These are phyloP conservation scores for Solanum pennellii DNA, from an alignment of 257 asterid species.

Conservation along the genomic window DNA sequence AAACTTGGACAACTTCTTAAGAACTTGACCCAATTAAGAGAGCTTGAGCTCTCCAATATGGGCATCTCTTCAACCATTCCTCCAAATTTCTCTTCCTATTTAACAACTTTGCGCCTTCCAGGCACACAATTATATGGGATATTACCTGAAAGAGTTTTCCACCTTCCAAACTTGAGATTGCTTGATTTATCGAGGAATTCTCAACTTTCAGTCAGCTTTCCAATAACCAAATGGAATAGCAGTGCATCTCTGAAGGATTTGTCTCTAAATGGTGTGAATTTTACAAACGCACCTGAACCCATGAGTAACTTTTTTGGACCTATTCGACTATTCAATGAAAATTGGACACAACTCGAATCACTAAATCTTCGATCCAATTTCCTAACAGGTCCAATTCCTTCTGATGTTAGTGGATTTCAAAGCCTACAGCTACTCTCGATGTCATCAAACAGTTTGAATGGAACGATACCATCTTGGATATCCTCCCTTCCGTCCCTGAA, in stretches of 20 bases:
- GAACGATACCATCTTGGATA: not conserved
- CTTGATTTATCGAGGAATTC: not conserved
- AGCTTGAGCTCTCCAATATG: not conserved
- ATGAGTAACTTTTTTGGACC: not conserved
- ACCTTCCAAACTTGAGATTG: conserved; percentile 1
- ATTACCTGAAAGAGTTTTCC: conserved; percentile 1
- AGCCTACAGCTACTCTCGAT: not conserved
- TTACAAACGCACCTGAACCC: conserved; percentile 2
- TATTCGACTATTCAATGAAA: not conserved
- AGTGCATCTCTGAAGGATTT: not conserved
- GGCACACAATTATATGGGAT: not conserved
- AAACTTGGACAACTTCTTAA: conserved; percentile 6
- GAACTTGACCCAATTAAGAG: conserved; percentile 5
- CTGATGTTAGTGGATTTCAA: not conserved
- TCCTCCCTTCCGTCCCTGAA: too few relatives aligned
- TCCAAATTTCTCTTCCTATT: conserved; percentile 1
- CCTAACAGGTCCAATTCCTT: not conserved
- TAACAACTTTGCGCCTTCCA: not conserved
- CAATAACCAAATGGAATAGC: conserved; percentile 5
- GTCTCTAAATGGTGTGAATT: not conserved
- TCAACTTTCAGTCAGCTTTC: not conserved
- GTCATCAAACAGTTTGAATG: not conserved
- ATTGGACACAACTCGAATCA: not conserved
- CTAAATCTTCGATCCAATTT: not conserved
- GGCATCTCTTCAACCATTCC: conserved; percentile 10